Percentiles rank a stretch among this genome's conserved stretches.
phyloP scores from a whole-genome alignment of 140 eudicot species.

The Ambrosia hybrid region DNA sequence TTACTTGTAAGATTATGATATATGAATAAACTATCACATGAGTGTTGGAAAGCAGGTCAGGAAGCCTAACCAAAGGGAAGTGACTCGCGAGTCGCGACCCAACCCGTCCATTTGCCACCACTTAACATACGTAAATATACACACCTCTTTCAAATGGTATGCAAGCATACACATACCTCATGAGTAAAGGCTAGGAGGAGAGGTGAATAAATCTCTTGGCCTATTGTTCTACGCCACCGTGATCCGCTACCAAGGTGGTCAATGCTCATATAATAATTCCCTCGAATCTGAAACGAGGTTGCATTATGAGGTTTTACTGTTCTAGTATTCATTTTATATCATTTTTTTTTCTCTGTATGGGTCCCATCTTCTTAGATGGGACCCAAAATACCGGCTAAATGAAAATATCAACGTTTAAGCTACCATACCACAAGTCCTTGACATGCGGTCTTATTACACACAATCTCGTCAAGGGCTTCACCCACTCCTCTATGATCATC shows the following conservation, averaged over 20 bases:
- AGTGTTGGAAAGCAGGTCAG: slow-evolving; percentile 72
- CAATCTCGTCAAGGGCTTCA: slow-evolving; percentile 81
- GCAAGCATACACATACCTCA: too few species aligned
- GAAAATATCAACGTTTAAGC: background rate
- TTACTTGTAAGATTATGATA: background rate
- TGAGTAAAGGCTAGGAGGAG: too few species aligned
- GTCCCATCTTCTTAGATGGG: too few species aligned
- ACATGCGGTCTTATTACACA: slow-evolving; percentile 37
- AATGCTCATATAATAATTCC: slow-evolving; percentile 28
- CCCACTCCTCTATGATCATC: slow-evolving; percentile 88
- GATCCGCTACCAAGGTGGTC: too few species aligned
- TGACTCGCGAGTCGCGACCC: too few species aligned
- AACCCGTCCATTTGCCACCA: too few species aligned
- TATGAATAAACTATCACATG: slow-evolving; percentile 13
- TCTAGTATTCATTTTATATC: too few species aligned
- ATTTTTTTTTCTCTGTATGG: too few species aligned
- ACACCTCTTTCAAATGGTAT: too few species aligned
- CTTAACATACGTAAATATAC: too few species aligned
- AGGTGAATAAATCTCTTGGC: too few species aligned
- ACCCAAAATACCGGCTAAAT: background rate
- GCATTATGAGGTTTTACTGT: slow-evolving; percentile 17
- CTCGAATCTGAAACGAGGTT: slow-evolving; percentile 51
- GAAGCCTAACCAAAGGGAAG: slow-evolving; percentile 2
- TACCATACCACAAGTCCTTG: slow-evolving; percentile 41
- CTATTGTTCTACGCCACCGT: too few species aligned